Conservation (phyloP, 2,329 filamentous ascomycete species). For the Fusarium staphyleae region DNA sequence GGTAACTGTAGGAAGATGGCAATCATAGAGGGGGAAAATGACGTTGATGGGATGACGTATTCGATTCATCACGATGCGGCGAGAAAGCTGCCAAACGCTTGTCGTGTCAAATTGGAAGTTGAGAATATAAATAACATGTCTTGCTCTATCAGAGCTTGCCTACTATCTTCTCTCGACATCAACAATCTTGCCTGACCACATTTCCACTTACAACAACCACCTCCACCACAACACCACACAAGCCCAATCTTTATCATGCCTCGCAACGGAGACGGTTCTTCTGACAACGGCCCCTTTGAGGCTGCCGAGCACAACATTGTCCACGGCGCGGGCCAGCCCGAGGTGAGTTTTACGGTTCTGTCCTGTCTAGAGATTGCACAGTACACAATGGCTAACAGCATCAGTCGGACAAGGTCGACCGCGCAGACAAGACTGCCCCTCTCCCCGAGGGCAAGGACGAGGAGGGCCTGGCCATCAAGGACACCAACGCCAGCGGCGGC, state of each 20-base stretch:
- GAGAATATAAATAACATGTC: slow-evolving; percentile 25
- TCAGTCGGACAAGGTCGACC: slow-evolving; percentile 49
- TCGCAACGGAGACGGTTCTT: slow-evolving; percentile 57
- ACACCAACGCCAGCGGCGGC: slow-evolving; percentile 53
- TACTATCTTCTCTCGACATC: slow-evolving; percentile 11
- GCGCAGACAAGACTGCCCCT: slow-evolving; percentile 58
- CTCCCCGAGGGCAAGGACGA: slow-evolving; percentile 54
- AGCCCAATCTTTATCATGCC: slow-evolving; percentile 51
- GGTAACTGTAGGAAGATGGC: neutral
- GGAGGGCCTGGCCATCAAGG: slow-evolving; percentile 52
- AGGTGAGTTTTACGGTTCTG: slow-evolving; percentile 44
- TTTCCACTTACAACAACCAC: slow-evolving; percentile 2
- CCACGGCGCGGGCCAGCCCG: slow-evolving; percentile 52
- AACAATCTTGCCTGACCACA: neutral
- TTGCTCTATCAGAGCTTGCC: neutral
- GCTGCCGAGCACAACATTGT: slow-evolving; percentile 51
- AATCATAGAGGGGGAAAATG: slow-evolving; percentile 18
- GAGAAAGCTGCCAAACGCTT: slow-evolving; percentile 8
- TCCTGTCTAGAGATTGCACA: neutral
- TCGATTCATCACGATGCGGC: slow-evolving; percentile 28
- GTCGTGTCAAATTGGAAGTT: neutral
- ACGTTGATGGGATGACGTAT: slow-evolving; percentile 34
- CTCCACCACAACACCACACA: slow-evolving; percentile 5
- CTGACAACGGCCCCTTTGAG: slow-evolving; percentile 55
- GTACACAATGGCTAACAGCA: neutral